These are phyloP conservation scores for Elsinoe ampelina DNA, from an alignment of 2,329 filamentous ascomycete genomes.

Conservation along the genomic window DNA sequence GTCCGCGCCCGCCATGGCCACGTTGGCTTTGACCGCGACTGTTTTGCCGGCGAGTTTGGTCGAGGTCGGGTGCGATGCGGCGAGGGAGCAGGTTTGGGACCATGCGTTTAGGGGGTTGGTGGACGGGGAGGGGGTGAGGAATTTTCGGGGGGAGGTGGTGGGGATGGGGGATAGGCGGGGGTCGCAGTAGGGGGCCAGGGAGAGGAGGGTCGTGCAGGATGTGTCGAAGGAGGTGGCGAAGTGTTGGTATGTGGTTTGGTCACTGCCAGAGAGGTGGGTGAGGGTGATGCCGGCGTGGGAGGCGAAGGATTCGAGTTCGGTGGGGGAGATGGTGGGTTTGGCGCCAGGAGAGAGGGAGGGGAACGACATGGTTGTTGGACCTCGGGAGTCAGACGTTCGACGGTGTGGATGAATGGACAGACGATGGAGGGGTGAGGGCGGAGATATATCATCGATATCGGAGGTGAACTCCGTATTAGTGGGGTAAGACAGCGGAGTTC, in stretches of 20 bases:
- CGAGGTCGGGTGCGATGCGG: conserved; percentile 21
- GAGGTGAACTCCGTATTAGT: not conserved
- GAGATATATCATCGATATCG: not conserved
- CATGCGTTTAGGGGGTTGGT: conserved; percentile 37
- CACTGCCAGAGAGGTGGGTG: conserved; percentile 16
- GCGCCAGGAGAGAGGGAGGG: conserved; percentile 22
- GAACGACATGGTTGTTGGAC: conserved; percentile 21
- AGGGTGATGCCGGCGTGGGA: conserved; percentile 21
- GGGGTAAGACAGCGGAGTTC: not conserved
- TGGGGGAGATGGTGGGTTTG: conserved; percentile 21
- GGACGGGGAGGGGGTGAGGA: conserved; percentile 1
- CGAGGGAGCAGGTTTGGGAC: conserved; percentile 30
- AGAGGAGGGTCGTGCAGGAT: conserved; percentile 22
- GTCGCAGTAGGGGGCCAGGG: conserved; percentile 31
- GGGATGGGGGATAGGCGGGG: conserved; percentile 25
- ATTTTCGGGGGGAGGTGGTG: conserved; percentile 12
- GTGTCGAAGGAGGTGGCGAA: conserved; percentile 25
- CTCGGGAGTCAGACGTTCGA: not conserved
- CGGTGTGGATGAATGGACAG: not conserved
- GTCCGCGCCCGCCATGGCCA: conserved; percentile 37
- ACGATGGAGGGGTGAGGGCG: not conserved
- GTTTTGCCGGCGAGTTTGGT: conserved; percentile 23
- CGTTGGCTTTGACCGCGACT: conserved; percentile 41
- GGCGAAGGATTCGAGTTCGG: conserved; percentile 20
- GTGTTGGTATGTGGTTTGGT: not conserved